Conservation (phyloP, 352 stramenopile genomes). For the Globisporangium yorkense region DNA sequence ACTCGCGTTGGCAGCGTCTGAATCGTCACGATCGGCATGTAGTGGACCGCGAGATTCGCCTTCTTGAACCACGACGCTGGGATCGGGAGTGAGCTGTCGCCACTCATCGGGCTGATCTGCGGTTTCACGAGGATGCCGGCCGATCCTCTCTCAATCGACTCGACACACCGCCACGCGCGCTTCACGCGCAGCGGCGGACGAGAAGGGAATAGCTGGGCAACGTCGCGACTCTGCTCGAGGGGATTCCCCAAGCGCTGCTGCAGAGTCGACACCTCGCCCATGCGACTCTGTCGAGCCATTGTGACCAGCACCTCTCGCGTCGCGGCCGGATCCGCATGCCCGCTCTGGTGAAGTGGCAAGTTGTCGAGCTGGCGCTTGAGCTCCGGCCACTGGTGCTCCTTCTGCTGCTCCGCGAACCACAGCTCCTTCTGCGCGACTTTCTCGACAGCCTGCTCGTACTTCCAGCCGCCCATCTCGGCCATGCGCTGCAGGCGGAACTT, state of each 20-base stretch:
- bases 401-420: constrained; percentile 50
- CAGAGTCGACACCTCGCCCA: constrained; percentile 49
- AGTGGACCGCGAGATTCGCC: constrained; percentile 70
- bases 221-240: constrained; percentile 58
- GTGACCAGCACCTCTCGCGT: constrained; percentile 18
- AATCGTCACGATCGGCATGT: constrained; percentile 70
- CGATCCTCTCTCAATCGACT: constrained; percentile 68
- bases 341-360: constrained; percentile 15
- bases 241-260: constrained; percentile 55
- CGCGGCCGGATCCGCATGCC: constrained; percentile 10
- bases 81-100: constrained; percentile 78
- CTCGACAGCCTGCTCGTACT: constrained; percentile 51
- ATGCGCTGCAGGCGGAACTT: constrained; percentile 62
- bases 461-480: constrained; percentile 70
- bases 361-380: constrained; percentile 38
- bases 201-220: constrained; percentile 40
- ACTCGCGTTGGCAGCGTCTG: constrained; percentile 39
- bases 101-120: constrained; percentile 89
- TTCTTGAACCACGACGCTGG: constrained; percentile 85
- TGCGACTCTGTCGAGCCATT: constrained; percentile 27
- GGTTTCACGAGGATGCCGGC: constrained; percentile 86
- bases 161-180: constrained; percentile 78
- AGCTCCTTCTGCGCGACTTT: constrained; percentile 50
- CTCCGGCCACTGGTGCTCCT: constrained; percentile 55
- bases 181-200: constrained; percentile 74